Conservation (phyloP, 306 rosid species). For the Sesbania bispinosa region DNA sequence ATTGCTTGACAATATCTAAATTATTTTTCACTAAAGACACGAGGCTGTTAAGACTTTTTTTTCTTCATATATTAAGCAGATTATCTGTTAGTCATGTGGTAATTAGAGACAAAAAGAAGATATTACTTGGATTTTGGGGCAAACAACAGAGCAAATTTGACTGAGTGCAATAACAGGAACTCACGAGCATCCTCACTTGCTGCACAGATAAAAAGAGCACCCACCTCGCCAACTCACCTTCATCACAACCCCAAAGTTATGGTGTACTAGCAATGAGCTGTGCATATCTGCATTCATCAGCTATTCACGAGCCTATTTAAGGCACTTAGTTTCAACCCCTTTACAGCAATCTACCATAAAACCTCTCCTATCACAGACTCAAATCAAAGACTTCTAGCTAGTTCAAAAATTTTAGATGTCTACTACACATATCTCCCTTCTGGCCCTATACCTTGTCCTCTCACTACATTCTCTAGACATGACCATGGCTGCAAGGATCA, state of each 20-base stretch:
- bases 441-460: slow-evolving; percentile 31
- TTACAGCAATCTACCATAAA: slow-evolving; percentile 29
- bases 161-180: slow-evolving; percentile 36
- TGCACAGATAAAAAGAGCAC: slow-evolving; percentile 30
- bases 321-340: slow-evolving; percentile 31
- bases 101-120: neutral
- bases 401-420: slow-evolving; percentile 23
- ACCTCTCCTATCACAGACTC: slow-evolving; percentile 19
- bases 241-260: slow-evolving; percentile 34
- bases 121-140: slow-evolving; percentile 21
- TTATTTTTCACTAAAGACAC: neutral
- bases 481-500: slow-evolving; percentile 48
- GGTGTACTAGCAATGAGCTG: slow-evolving; percentile 38
- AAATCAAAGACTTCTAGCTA: neutral
- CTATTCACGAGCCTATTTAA: slow-evolving; percentile 80
- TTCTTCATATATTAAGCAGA: neutral
- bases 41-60: neutral
- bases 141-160: slow-evolving; percentile 22
- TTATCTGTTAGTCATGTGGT: neutral
- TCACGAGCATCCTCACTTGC: slow-evolving; percentile 58
- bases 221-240: slow-evolving; percentile 49
- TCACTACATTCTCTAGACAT: slow-evolving; percentile 27
- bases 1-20: neutral
- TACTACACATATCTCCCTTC: slow-evolving; percentile 26
- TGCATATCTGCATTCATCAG: slow-evolving; percentile 37